Conservation (phyloP, 192 early-diverging fungal species). For the Backusella parvicylindrica region DNA sequence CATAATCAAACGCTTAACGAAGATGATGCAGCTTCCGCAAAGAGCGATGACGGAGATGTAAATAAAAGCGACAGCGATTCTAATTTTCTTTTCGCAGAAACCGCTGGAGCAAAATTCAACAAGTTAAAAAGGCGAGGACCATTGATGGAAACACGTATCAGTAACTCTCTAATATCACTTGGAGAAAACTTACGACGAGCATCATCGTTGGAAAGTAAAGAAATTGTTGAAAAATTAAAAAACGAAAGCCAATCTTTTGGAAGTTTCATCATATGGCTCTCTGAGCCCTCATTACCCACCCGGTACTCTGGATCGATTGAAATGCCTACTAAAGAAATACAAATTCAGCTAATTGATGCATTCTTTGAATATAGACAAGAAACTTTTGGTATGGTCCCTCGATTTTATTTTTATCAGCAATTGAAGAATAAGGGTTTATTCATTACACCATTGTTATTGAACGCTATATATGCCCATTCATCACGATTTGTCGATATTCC, state of each 20-base stretch:
- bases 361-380: slow-evolving; percentile 19
- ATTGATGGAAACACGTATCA: slow-evolving; percentile 5
- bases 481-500: slow-evolving; percentile 6
- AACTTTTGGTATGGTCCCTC: background rate
- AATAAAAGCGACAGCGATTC: background rate
- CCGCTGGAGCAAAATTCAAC: background rate
- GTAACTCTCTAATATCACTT: background rate
- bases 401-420: slow-evolving; percentile 15
- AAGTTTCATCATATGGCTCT: slow-evolving; percentile 3
- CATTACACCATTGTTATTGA: slow-evolving; percentile 23
- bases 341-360: slow-evolving; percentile 24
- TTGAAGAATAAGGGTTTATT: slow-evolving; percentile 12
- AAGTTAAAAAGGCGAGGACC: background rate
- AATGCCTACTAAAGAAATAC: slow-evolving; percentile 24
- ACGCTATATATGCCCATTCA: slow-evolving; percentile 28
- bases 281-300: slow-evolving; percentile 22
- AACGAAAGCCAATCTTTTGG: background rate
- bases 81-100: background rate
- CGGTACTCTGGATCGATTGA: slow-evolving; percentile 17
- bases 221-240: background rate
- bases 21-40: background rate
- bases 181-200: slow-evolving; percentile 6
- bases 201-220: background rate
- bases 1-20: background rate
- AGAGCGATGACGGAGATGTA: background rate